Evolutionary conservation across 768 basidiomycete species (phyloP).

Genomic region (Artomyces pyxidatus): DNA sequence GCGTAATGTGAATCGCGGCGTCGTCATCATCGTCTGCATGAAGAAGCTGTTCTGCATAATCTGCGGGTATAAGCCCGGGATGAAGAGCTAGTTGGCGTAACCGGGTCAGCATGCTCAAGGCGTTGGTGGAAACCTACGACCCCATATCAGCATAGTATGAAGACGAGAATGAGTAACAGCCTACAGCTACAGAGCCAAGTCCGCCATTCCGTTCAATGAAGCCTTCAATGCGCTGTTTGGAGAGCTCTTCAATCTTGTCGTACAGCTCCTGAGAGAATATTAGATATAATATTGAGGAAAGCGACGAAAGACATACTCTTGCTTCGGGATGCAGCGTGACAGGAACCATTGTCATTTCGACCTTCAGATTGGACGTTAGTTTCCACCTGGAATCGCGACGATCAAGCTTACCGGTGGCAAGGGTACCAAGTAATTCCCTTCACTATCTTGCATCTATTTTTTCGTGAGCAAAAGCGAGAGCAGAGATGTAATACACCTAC

Average conservation of each 20-base stretch:
- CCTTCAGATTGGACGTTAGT: slow-evolving; percentile 30
- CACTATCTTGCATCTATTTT: slow-evolving; percentile 70
- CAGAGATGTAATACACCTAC: slow-evolving; percentile 23
- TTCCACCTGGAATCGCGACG: not conserved
- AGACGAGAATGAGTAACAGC: slow-evolving; percentile 4
- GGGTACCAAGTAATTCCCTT: slow-evolving; percentile 64
- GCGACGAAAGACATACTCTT: slow-evolving; percentile 33
- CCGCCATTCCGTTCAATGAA: slow-evolving; percentile 36
- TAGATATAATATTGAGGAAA: not conserved
- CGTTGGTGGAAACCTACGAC: slow-evolving; percentile 54
- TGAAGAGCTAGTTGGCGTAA: slow-evolving; percentile 78
- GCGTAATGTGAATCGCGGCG: slow-evolving; percentile 34
- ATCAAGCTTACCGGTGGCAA: slow-evolving; percentile 52
- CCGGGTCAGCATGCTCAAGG: slow-evolving; percentile 78
- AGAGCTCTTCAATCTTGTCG: slow-evolving; percentile 57
- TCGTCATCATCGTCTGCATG: slow-evolving; percentile 26
- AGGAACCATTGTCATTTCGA: slow-evolving; percentile 70
- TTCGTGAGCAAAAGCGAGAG: not conserved
- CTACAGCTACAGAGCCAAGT: slow-evolving; percentile 31
- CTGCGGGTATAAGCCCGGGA: slow-evolving; percentile 61
- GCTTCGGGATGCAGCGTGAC: slow-evolving; percentile 59
- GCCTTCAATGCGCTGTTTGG: slow-evolving; percentile 52
- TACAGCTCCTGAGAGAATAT: slow-evolving; percentile 43
- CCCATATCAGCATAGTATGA: slow-evolving; percentile 1
- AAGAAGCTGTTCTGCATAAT: slow-evolving; percentile 61